Evolutionary conservation across 2,329 filamentous ascomycete genomes (phyloP), one percentile per base, ranked within the genome.

Genomic region (Penicillium expansum): DNA sequence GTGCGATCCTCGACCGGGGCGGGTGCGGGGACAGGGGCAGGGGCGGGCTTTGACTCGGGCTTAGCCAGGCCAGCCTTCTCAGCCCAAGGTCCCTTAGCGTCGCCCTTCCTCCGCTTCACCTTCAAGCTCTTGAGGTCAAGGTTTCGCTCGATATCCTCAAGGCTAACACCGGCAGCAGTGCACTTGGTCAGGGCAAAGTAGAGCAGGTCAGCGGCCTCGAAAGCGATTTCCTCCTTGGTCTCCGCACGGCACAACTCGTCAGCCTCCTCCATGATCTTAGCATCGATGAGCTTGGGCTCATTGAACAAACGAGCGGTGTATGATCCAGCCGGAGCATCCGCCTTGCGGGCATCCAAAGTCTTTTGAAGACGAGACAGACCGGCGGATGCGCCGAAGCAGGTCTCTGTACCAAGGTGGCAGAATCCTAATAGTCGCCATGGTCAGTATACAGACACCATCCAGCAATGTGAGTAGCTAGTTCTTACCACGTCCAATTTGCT

Each of bases 211-310:
- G 94, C 94, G 9, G 94, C 92, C 75, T 99, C 94, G 62, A 96
- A 96, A 2, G 94, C 91, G 60, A 96, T 84, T 14, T 97, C 90
- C 61, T 92, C 83, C 59, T 90, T 89, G 0, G 86, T 87, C 63
- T 86, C 86, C 16, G 94, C 93, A 62, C 94, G 86, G 70, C 93
- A 97, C 41, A 99, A 82, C 77, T 99, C 94, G 69, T 95, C 90
- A 0, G 94, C 94, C 74, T 99, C 94, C 75, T 99, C 94, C 86
- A 97, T 95, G 55, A 99, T 97, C 82, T 99, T 99, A 3, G 94
- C 94, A 42, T 90, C 84, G 52, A 97, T 78, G 54, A 99, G 83
- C 73, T 95, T 92, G 66, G 91, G 85, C 62, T 99, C 94, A 18
- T 88, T 92, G 80, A 97, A 99, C 1, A 99, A 80, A 33, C 93